Base-by-base conservation (phyloP, 805 yeast species). In the Metschnikowia arizonensis region DNA sequence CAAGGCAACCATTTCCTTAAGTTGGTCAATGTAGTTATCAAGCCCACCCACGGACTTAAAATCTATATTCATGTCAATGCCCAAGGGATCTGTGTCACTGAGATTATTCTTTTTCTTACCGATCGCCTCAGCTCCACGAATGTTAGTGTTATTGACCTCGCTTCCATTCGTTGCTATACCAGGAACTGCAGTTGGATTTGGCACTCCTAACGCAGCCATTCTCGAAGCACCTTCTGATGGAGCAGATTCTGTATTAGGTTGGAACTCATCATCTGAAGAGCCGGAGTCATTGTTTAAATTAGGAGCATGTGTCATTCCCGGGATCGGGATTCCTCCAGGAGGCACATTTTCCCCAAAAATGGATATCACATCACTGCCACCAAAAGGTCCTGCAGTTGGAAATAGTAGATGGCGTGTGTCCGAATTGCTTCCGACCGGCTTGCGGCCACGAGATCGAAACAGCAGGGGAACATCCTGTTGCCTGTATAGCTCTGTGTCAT, bases 311-410 rank as follows among this genome's bases (percentile, higher is more conserved):
- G 62, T 55, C 55, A 59, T 50, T 5, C 74, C 73, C 1, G 63
- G 60, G 11, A 68, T 56, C 1, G 74, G 70, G 5, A 67, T 66
- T 1, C 76, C 74, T 5, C 72, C 73, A 1, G 78, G 77, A 4
- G 87, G 81, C 19, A 74, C 70, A 47, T 80, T 79, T 38, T 78
- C 76, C 5, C 93, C 90, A 63, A 89, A 88, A 25, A 91, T 68
- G 0, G 97, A 84, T 6, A 82, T 77, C 1, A 88, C 95, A 60
- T 91, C 97, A 49, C 91, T 83, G 18, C 99, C 99, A 24, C 99
- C 99, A 72, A 91, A 91, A 1, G 99, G 99, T 0, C 99, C 99
- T 12, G 89, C 88, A 0, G 97, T 91, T 5, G 97, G 95, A 58
- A 86, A 90, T 31, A 93, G 67, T 33, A 96, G 76, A 57, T 89